Base-by-base conservation (phyloP, 1,284 basidiomycete genomes). In the Macrocystidia cucumis region DNA sequence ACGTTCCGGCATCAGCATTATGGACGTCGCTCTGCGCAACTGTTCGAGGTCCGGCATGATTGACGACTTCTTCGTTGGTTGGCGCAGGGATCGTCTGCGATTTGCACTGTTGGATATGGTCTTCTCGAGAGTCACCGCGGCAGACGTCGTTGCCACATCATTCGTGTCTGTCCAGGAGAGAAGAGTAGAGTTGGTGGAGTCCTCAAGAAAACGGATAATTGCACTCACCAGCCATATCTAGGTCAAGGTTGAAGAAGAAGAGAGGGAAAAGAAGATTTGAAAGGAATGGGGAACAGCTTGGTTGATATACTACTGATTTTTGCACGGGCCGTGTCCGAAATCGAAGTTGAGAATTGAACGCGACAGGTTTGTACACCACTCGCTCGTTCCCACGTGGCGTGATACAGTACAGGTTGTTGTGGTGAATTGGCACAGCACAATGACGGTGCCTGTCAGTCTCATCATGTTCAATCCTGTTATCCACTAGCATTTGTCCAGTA, bases 1-100 rank as follows among this genome's bases (percentile, higher is more conserved):
- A 12, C 3, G 3, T 18, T 4, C 3, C 5, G 29, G 29, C 9
- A 18, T 30, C 1, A 58, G 46, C 6, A 52, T 38, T 7, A 34
- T 23, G 8, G 35, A 30, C 9, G 44, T 43, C 17, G 32, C 31
- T n/a, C 32, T 23, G 22, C 38, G 39, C 13, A 44, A 9, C 20
- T 30, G 28, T 26, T 32, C 13, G 17, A 31, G 31, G 19, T n/a
- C n/a, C n/a, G 25, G 25, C 7, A n/a, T 27, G 3, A 27, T 27
- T 3, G 7, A 7, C n/a, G 25, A 3, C 25, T 12, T 27, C 25
- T 7, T 27, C 25, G 16, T n/a, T n/a, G 16, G 3, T n/a, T n/a
- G 25, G 16, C 3, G 25, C 25, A 7, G 16, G 25, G 16, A 16
- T 27, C 7, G 25, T 27, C 7, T 7, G n/a, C 7, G n/a, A 16